Evolutionary conservation across 208 protist species (phyloP), one percentile per base, ranked within the genome.

Genomic region (Phytomonas francai): DNA sequence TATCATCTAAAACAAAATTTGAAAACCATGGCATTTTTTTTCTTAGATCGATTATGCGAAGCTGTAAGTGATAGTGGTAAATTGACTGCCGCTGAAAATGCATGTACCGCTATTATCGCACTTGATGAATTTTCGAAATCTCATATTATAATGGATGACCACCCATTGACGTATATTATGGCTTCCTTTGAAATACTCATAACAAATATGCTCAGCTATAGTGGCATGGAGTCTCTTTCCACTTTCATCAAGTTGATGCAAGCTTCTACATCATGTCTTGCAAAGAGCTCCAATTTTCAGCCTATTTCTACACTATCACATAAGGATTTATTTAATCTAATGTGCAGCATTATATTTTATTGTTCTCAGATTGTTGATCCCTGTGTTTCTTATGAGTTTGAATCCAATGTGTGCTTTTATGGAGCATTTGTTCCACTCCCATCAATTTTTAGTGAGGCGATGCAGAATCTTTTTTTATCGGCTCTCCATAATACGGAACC

Each of bases 321-420:
- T 54, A 54, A 54, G 22, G 45, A 54, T 54, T 54, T 54, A 54
- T 54, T 25, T 54, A 54, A 54, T 54, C 45, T 54, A 12, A 54
- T 54, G 45, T 54, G 45, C 19, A 54, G 45, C 45, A 54, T 54
- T 54, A 22, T 54, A 54, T 54, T 54, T 54, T 54, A 54, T 54
- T 54, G 11, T 25, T 22, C 45, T 25, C 45, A 54, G 45, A 54
- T 54, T 54, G 5, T 25, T 22, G 45, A 54, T 25, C 45, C 45
- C 1, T 12, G 22, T 54, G 19, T 25, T 54, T 54, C 45, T 5
- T 54, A 54, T 25, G 16, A 25, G 8, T 54, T 54, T 54, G 45
- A 54, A 54, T 54, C 45, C 16, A 19, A 54, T 54, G 45, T 25
- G 45, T 54, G 45, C 16, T 54, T 54, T 54, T 54, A 54, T 54